Evolutionary conservation across 2,329 filamentous ascomycete genomes (phyloP).

Genomic region (Ilyonectria sp.): DNA sequence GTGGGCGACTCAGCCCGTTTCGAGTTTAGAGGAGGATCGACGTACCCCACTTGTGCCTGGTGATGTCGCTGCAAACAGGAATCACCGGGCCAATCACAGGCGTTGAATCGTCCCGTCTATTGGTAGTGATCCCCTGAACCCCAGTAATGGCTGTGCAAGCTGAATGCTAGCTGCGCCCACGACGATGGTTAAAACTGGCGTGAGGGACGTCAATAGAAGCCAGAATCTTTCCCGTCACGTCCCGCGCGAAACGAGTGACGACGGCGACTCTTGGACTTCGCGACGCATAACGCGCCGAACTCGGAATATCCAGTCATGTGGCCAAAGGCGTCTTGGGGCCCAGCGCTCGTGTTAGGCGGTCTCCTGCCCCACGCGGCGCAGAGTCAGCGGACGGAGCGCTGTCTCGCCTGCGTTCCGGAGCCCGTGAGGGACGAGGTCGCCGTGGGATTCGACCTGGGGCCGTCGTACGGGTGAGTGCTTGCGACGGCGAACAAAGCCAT

Average conservation of each 20-base stretch:
- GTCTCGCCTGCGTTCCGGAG: not conserved
- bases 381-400: not conserved
- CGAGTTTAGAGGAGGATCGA: not conserved
- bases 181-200: not conserved
- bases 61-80: not conserved
- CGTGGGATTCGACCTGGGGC: constrained; percentile 1
- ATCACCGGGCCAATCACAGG: not conserved
- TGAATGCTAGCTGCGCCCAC: not conserved
- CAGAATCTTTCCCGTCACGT: not conserved
- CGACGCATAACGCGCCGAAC: not conserved
- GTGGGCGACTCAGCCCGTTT: not conserved
- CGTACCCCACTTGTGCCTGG: not conserved
- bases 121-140: not conserved
- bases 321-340: not conserved
- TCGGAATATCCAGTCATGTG: not conserved
- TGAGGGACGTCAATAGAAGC: not conserved
- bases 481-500: not conserved
- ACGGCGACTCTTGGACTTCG: not conserved
- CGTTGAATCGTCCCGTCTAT: not conserved
- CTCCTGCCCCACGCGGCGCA: not conserved
- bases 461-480: not conserved
- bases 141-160: constrained; percentile 1
- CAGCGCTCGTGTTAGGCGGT: not conserved
- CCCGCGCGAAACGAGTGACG: not conserved
- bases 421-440: not conserved